Conservation (phyloP, 2,329 filamentous ascomycete genomes). For the Fusarium albidum region DNA sequence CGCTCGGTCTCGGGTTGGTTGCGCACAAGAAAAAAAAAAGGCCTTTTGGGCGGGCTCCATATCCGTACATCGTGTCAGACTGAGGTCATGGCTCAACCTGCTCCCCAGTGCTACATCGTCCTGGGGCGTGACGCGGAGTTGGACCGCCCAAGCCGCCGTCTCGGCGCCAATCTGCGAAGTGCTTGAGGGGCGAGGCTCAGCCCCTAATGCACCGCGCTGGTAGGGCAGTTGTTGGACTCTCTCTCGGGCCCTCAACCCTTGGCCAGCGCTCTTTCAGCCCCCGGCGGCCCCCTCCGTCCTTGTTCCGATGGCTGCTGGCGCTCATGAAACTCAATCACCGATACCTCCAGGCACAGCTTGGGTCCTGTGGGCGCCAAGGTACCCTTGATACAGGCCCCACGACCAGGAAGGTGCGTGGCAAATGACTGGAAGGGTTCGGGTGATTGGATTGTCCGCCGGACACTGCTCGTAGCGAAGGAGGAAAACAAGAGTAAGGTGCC, state of each 20-base stretch:
- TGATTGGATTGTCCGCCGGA: constrained; percentile 24
- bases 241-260: background rate
- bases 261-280: constrained; percentile 8
- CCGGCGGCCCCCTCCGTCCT: background rate
- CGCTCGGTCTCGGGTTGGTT: constrained; percentile 24
- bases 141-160: constrained; percentile 10
- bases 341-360: constrained; percentile 14
- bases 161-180: background rate
- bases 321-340: constrained; percentile 16
- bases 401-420: constrained; percentile 20
- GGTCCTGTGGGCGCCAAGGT: constrained; percentile 5
- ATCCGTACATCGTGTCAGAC: constrained; percentile 38
- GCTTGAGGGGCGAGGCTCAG: constrained; percentile 12
- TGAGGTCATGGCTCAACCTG: constrained; percentile 36
- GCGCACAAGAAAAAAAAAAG: constrained; percentile 24
- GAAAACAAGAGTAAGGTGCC: too few relatives aligned
- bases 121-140: constrained; percentile 18
- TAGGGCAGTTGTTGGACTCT: background rate
- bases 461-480: constrained; percentile 31
- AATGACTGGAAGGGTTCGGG: constrained; percentile 33
- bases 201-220: constrained; percentile 17
- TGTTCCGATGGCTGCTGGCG: background rate
- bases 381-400: constrained; percentile 5
- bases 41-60: constrained; percentile 30
- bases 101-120: constrained; percentile 17